Evolutionary conservation across 768 basidiomycete species (phyloP), one percentile per base, ranked within the genome.

Genomic region (Suillus weaverae): DNA sequence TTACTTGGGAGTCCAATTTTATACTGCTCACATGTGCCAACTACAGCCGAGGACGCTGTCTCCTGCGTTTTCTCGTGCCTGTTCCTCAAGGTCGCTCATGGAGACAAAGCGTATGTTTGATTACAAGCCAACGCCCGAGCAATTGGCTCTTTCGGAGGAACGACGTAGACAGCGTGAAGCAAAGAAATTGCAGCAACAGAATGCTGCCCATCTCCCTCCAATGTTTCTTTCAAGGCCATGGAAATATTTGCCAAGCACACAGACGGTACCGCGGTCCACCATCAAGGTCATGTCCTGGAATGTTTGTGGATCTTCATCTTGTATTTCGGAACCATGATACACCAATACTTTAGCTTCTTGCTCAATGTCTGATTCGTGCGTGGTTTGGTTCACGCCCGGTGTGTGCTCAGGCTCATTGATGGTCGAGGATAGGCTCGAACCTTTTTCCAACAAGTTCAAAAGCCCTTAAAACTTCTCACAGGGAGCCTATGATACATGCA

Each of bases 221-320:
- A 65, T 62, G 50, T 69, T 68, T 59, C 70, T 70, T 50, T 39
- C 59, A 62, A 75, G 69, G 72, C 69, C 46, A 64, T 85, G 85
- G 84, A 44, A 78, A 51, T 67, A 71, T 14, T 68, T 79, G 36
- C 62, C 67, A 5, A 55, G 14, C 55, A 57, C 65, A 44, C 39
- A 33, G 39, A n/a, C 64, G n/a, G 43, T 26, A 59, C 9, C 11
- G 39, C 41, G 56, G 56, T 13, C 68, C 41, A 16, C 67, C 33
- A 64, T 88, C 66, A 91, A 81, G 71, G 73, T 95, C 59, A 80
- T 92, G 79, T 90, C 90, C 5, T 95, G 92, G 92, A 95, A 95
- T 80, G 91, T 94, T 64, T 67, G 91, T 88, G 59, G 35, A 59
- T 57, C 53, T 22, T 43, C 26, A 32, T 36, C 38, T 36, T 14